A percentile compares a stretch with the other conserved stretches of the same genome.
Conservation (phyloP, 116 monocot species). For the Posidonia oceanica region DNA sequence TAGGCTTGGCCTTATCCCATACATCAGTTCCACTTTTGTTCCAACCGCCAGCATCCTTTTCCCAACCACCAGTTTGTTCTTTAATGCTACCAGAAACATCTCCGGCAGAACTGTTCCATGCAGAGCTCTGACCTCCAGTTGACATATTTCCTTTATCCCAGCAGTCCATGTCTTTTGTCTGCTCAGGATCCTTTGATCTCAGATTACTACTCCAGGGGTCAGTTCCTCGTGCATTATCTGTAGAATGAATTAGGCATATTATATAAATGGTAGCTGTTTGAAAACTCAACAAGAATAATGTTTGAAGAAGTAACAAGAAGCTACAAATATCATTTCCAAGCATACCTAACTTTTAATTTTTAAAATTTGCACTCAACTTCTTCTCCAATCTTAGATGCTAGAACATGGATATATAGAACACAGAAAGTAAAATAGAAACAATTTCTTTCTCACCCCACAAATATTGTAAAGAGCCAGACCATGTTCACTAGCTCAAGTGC, state of each 20-base stretch:
- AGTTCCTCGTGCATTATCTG: not conserved
- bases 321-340: too few relatives aligned
- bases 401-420: too few relatives aligned
- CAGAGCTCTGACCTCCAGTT: constrained; percentile 4
- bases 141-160: constrained; percentile 2
- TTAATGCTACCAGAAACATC: not conserved
- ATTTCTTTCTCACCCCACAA: too few relatives aligned
- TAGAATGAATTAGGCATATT: not conserved
- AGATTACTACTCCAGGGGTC: constrained; percentile 6
- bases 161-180: not conserved
- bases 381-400: too few relatives aligned
- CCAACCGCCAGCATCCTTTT: constrained; percentile 2
- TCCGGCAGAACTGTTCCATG: constrained; percentile 4
- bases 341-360: too few relatives aligned
- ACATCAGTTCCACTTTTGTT: not conserved
- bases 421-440: too few relatives aligned
- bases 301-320: too few relatives aligned
- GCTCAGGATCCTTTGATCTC: not conserved
- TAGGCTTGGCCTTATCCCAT: constrained; percentile 1
- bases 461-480: too few relatives aligned
- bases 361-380: too few relatives aligned
- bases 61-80: constrained; percentile 6
- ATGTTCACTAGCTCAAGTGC: too few relatives aligned
- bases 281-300: too few relatives aligned
- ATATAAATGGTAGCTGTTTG: too few relatives aligned